phyloP scores from a whole-genome alignment of 225 moss, liverwort and hornwort genomes.

The Antitrichia curtipendula region DNA sequence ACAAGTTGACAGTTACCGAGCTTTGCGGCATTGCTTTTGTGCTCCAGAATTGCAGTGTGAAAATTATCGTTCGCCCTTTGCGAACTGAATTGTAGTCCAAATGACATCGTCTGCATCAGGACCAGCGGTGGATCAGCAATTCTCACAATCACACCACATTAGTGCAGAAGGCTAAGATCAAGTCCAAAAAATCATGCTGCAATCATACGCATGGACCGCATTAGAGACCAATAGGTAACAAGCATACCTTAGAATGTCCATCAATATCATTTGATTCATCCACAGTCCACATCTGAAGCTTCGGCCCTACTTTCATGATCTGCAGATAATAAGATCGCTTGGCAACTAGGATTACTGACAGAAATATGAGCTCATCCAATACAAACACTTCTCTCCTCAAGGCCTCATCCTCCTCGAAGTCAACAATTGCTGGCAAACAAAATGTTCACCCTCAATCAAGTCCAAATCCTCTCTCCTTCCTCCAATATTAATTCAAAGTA shows the following conservation, averaged over 20 bases:
- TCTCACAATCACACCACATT: neutral
- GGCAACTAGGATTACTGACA: neutral
- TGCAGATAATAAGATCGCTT: neutral
- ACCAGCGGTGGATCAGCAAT: neutral
- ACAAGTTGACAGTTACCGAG: conserved; percentile 5
- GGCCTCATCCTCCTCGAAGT: neutral
- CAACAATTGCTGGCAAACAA: neutral
- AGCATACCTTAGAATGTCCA: conserved; percentile 7
- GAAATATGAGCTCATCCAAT: neutral
- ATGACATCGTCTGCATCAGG: conserved; percentile 16
- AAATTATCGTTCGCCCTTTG: conserved; percentile 14
- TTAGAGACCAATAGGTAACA: neutral
- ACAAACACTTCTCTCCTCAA: neutral
- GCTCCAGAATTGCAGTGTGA: conserved; percentile 11
- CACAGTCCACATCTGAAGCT: conserved; percentile 38
- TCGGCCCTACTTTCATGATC: conserved; percentile 36
- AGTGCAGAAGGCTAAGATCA: neutral
- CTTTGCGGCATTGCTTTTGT: neutral
- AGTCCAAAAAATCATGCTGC: neutral
- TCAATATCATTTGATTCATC: conserved; percentile 5
- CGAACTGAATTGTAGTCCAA: conserved; percentile 27
- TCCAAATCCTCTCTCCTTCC: neutral
- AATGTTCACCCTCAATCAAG: neutral
- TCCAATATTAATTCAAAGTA: neutral
- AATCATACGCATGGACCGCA: neutral